Conservation (phyloP, 1,284 basidiomycete genomes). For the Rhodotorula sp. region DNA sequence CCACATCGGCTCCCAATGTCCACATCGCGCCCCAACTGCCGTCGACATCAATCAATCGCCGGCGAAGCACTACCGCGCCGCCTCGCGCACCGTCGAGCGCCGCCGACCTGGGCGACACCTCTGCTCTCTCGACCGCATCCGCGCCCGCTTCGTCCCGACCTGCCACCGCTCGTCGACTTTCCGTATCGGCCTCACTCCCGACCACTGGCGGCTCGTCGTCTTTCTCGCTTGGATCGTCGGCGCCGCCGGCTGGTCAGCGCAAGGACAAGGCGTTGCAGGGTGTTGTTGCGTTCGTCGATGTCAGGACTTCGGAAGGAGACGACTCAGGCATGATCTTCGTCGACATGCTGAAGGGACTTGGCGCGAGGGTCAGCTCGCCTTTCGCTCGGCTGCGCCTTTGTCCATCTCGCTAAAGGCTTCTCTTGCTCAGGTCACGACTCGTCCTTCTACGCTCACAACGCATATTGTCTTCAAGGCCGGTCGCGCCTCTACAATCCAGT, state of each 20-base stretch:
- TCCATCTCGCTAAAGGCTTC: background rate
- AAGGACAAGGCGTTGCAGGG: slow-evolving; percentile 50
- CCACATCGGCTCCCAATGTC: background rate
- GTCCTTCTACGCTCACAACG: slow-evolving; percentile 61
- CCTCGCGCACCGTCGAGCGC: background rate
- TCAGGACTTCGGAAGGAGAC: slow-evolving; percentile 78
- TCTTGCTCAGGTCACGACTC: slow-evolving; percentile 53
- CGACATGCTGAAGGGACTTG: slow-evolving; percentile 75
- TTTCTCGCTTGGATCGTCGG: background rate
- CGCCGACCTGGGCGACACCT: background rate
- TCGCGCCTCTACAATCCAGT: slow-evolving; percentile 67
- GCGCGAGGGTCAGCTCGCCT: slow-evolving; percentile 66
- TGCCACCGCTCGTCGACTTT: background rate
- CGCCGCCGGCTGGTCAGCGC: background rate
- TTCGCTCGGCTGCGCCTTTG: background rate
- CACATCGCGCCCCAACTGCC: background rate
- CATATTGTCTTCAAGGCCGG: slow-evolving; percentile 92
- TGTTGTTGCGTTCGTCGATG: slow-evolving; percentile 85
- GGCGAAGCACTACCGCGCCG: background rate
- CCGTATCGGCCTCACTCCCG: background rate
- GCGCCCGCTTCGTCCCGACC: background rate
- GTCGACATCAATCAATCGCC: background rate
- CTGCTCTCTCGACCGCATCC: background rate
- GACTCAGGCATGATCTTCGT: slow-evolving; percentile 78
- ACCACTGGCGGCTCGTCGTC: background rate